Percentiles rank a stretch among this genome's conserved stretches.
phyloP scores from a whole-genome alignment of 163 green algal genomes.

The Prototheca cutis region DNA sequence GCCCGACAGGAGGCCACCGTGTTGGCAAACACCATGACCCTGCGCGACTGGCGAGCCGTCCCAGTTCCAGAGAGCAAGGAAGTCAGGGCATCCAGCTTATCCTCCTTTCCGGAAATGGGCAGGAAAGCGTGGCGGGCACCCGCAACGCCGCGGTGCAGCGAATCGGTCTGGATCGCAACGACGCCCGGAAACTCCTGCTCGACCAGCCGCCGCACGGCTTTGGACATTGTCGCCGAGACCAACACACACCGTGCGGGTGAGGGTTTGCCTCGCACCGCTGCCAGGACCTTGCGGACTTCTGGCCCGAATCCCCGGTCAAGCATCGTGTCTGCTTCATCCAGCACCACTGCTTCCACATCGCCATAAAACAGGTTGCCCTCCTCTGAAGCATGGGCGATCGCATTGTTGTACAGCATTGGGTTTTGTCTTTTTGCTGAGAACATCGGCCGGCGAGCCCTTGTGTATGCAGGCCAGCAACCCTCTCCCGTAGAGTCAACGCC shows the following conservation, averaged over 20 bases:
- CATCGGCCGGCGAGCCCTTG: too few relatives aligned
- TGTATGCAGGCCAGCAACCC: too few relatives aligned
- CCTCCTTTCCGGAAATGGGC: constrained; percentile 31
- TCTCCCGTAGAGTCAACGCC: too few relatives aligned
- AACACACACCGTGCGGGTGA: constrained; percentile 49
- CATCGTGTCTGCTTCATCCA: constrained; percentile 97
- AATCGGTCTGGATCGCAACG: constrained; percentile 48
- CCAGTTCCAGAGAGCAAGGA: too few relatives aligned
- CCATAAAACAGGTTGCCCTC: constrained; percentile 44
- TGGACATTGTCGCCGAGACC: constrained; percentile 69
- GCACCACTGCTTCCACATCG: constrained; percentile 55
- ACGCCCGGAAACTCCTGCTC: constrained; percentile 58
- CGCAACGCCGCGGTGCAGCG: constrained; percentile 66
- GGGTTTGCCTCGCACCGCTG: constrained; percentile 35
- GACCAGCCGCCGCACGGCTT: constrained; percentile 29
- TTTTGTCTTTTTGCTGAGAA: too few relatives aligned
- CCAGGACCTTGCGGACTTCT: constrained; percentile 61
- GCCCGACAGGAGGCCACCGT: constrained; percentile 76
- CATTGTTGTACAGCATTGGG: too few relatives aligned
- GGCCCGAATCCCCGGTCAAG: constrained; percentile 81
- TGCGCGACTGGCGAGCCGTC: too few relatives aligned
- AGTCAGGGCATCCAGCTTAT: constrained; percentile 62
- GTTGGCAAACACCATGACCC: constrained; percentile 93
- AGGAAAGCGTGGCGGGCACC: constrained; percentile 71
- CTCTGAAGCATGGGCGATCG: constrained; percentile 15